Evolutionary conservation across 164 flowering plant species (phyloP), one percentile per base, ranked within the genome.

Genomic region (Chloranthus sessilifolius): DNA sequence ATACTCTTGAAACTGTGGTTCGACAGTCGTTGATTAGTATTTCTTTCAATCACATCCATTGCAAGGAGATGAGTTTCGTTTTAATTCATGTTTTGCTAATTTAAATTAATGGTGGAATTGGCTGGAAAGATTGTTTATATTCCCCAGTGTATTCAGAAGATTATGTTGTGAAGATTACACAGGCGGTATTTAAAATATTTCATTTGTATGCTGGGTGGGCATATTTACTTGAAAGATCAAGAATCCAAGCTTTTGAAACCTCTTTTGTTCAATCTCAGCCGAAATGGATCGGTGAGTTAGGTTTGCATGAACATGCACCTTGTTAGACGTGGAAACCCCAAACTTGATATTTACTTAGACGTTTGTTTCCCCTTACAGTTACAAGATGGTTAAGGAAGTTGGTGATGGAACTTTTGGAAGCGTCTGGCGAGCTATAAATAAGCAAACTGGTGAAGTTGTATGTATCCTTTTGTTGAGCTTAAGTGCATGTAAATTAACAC

Each of bases 331-430:
- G n/a, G n/a, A n/a, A n/a, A n/a, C n/a, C n/a, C n/a, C n/a, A n/a
- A n/a, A n/a, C n/a, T n/a, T n/a, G n/a, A n/a, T n/a, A n/a, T n/a
- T n/a, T n/a, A n/a, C n/a, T n/a, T n/a, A n/a, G n/a, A n/a, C n/a
- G n/a, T n/a, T n/a, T n/a, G n/a, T 40, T 40, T 9, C 9, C 26
- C 37, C 7, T 39, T 46, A 4, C 63, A 94, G 97, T 75, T 94
- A 82, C 70, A 86, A 73, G 67, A 71, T 94, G 47, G 86, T 94
- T 42, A 88, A 86, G 72, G 99, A 85, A 73, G 99, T 89, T 67
- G 99, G 99, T 52, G 84, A 86, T 74, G 99, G 99, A 33, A 94
- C 95, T 3, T 94, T 89, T 78, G 99, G 97, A 34, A 78, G 72
- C 71, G 99, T 89, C 10, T 94, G 96, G 95, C 75, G 95, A 43